Conservation (phyloP, 2,329 filamentous ascomycete species). For the Aurifilum marmelostoma region DNA sequence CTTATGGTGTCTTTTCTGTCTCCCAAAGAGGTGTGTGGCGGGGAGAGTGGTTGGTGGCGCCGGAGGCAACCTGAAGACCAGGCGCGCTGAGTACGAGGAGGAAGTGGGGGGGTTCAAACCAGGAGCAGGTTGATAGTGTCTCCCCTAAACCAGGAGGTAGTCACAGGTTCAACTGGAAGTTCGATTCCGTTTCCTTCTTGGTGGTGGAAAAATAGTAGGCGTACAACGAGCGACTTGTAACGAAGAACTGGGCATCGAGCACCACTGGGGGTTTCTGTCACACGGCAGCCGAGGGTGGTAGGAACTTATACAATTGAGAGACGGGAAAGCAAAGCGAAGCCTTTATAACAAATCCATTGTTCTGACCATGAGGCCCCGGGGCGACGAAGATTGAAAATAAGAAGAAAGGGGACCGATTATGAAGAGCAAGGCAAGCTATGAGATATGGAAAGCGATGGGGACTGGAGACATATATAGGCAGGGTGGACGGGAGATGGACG, state of each 20-base stretch:
- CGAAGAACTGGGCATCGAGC: slow-evolving; percentile 28
- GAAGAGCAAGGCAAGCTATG: slow-evolving; percentile 23
- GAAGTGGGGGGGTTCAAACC: not conserved
- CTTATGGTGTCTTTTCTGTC: not conserved
- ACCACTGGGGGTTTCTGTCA: slow-evolving; percentile 23
- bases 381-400: slow-evolving; percentile 26
- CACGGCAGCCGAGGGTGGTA: slow-evolving; percentile 22
- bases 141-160: slow-evolving; percentile 11
- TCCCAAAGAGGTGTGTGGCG: not conserved
- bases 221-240: slow-evolving; percentile 30
- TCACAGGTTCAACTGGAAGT: slow-evolving; percentile 17
- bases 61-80: slow-evolving; percentile 6
- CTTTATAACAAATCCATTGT: slow-evolving; percentile 46
- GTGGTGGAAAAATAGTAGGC: slow-evolving; percentile 23
- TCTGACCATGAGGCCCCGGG: slow-evolving; percentile 41
- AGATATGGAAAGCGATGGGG: slow-evolving; percentile 43
- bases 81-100: slow-evolving; percentile 3
- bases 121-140: not conserved
- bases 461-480: slow-evolving; percentile 52
- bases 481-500: slow-evolving; percentile 30
- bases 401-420: slow-evolving; percentile 26
- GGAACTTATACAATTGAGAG: slow-evolving; percentile 32
- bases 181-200: slow-evolving; percentile 24
- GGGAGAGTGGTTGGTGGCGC: slow-evolving; percentile 13
- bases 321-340: slow-evolving; percentile 31